These are phyloP conservation scores for Biscogniauxia marginata DNA, from an alignment of 2,329 filamentous ascomycete genomes.

Conservation along the genomic window DNA sequence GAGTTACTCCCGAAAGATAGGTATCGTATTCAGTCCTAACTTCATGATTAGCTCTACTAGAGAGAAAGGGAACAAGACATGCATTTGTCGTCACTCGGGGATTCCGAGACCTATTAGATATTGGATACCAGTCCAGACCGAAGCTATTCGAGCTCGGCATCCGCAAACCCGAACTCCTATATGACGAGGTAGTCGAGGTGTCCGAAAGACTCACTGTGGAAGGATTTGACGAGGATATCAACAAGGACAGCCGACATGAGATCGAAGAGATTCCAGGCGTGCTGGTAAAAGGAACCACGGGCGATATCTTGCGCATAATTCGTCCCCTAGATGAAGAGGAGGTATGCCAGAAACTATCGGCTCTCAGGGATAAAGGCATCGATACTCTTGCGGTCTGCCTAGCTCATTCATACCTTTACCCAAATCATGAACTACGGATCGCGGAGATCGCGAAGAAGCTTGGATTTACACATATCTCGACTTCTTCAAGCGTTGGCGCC, in stretches of 20 bases:
- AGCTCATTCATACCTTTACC: slow-evolving; percentile 69
- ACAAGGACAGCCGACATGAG: slow-evolving; percentile 3
- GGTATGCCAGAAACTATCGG: slow-evolving; percentile 2
- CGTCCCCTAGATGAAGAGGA: slow-evolving; percentile 4
- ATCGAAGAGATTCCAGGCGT: slow-evolving; percentile 5
- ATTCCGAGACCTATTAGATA: slow-evolving; percentile 8
- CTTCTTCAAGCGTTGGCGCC: slow-evolving; percentile 21
- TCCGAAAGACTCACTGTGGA: slow-evolving; percentile 23
- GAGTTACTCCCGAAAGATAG: neutral
- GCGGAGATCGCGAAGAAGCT: slow-evolving; percentile 53
- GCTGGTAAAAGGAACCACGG: slow-evolving; percentile 12
- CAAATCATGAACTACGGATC: slow-evolving; percentile 61
- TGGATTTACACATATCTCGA: slow-evolving; percentile 23
- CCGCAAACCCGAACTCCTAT: slow-evolving; percentile 23
- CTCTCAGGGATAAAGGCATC: slow-evolving; percentile 8
- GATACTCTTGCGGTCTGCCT: slow-evolving; percentile 13
- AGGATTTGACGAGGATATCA: slow-evolving; percentile 17
- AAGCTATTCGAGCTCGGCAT: slow-evolving; percentile 23
- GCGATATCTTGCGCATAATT: slow-evolving; percentile 4
- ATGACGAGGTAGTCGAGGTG: slow-evolving; percentile 21
- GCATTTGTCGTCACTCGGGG: slow-evolving; percentile 5
- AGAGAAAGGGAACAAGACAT: slow-evolving; percentile 7
- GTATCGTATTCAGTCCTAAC: neutral
- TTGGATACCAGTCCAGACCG: slow-evolving; percentile 23
- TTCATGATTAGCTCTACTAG: slow-evolving; percentile 1